Percentiles rank a stretch among this genome's conserved stretches.
Evolutionary conservation across 176 grass and related monocot species (phyloP).

Genomic region (Phoenix dactylifera): DNA sequence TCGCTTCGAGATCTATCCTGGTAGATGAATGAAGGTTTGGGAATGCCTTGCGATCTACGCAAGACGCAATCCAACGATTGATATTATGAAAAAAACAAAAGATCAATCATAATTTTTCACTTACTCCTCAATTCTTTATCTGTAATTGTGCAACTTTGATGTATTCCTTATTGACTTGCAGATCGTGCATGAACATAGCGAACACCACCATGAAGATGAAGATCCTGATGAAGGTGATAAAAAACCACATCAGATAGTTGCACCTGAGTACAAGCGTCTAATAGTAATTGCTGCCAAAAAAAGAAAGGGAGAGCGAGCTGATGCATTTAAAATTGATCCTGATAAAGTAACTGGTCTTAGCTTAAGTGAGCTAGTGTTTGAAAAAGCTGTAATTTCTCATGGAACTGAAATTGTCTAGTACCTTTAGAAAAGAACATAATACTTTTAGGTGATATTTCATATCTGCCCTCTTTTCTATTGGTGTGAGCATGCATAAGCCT

Average conservation of each 20-base stretch:
- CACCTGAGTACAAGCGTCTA: slow-evolving; percentile 3
- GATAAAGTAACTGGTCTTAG: not conserved
- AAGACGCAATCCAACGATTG: too few relatives aligned
- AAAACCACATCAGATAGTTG: not conserved
- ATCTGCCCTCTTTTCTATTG: too few relatives aligned
- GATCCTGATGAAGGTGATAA: not conserved
- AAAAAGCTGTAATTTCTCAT: not conserved
- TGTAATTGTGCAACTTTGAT: not conserved
- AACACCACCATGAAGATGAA: slow-evolving; percentile 6
- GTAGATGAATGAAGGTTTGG: too few relatives aligned
- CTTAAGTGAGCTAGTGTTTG: slow-evolving; percentile 1
- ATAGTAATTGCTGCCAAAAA: slow-evolving; percentile 10
- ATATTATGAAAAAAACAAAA: too few relatives aligned
- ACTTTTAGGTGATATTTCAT: too few relatives aligned
- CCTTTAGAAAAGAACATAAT: too few relatives aligned
- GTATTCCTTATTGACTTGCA: not conserved
- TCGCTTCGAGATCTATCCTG: too few relatives aligned
- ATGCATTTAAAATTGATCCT: slow-evolving; percentile 3
- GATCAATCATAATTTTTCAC: too few relatives aligned
- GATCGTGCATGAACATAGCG: not conserved
- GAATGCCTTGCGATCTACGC: too few relatives aligned
- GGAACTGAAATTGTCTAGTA: slow-evolving; percentile 5
- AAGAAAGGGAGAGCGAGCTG: not conserved
- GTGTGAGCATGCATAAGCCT: not conserved
- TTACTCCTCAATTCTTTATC: not conserved